phyloP scores from a whole-genome alignment of 2,329 filamentous ascomycete species.

The Catunica adiposa region DNA sequence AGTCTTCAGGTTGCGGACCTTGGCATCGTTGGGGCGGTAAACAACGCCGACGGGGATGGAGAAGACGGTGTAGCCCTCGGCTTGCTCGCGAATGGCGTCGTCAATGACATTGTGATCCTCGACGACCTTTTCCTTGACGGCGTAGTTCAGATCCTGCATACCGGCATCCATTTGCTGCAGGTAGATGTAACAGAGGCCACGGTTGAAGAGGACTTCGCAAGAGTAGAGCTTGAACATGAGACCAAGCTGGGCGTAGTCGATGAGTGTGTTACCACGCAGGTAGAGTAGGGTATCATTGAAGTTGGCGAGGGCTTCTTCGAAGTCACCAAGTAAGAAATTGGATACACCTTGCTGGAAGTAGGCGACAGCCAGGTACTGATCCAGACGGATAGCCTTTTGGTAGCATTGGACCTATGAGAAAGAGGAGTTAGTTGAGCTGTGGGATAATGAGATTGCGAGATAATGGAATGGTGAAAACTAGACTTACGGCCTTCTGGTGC shows the following conservation, averaged over 20 bases:
- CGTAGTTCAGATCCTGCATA: constrained; percentile 78
- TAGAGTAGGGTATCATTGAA: constrained; percentile 97
- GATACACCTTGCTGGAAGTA: constrained; percentile 98
- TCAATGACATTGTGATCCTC: constrained; percentile 96
- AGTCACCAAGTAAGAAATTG: constrained; percentile 92
- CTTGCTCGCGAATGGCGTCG: constrained; percentile 83
- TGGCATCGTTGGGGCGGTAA: constrained; percentile 90
- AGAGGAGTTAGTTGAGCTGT: constrained; percentile 15
- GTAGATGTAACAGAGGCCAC: constrained; percentile 93
- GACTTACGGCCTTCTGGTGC: constrained; percentile 83
- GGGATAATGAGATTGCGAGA: neutral
- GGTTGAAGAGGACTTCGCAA: constrained; percentile 94
- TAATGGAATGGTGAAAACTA: neutral
- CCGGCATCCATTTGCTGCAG: constrained; percentile 80
- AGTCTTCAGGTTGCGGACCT: constrained; percentile 93
- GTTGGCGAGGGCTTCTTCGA: constrained; percentile 90
- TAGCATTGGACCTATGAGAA: constrained; percentile 69
- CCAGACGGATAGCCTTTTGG: constrained; percentile 74
- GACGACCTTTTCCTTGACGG: constrained; percentile 89
- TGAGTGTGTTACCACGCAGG: constrained; percentile 86
- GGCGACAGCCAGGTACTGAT: constrained; percentile 90
- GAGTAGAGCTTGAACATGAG: constrained; percentile 94
- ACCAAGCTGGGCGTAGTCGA: constrained; percentile 92
- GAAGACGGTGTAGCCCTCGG: constrained; percentile 97
- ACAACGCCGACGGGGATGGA: constrained; percentile 92